Evolutionary conservation across 805 yeast species (phyloP).

Genomic region (Cephaloascus fragrans): DNA sequence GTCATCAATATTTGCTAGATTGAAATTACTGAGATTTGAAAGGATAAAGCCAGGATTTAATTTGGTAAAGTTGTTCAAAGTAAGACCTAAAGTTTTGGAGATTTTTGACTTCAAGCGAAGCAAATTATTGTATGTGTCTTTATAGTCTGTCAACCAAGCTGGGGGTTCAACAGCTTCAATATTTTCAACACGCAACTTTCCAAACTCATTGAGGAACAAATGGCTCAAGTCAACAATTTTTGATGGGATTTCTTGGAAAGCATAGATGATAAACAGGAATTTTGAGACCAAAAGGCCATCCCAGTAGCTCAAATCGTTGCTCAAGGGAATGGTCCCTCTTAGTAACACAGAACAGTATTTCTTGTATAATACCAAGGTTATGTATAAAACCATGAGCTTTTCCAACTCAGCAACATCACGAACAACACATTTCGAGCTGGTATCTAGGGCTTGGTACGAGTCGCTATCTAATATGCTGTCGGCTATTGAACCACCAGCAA

Average conservation of each 20-base stretch:
- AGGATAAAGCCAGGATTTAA: slow-evolving; percentile 14
- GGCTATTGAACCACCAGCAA: slow-evolving; percentile 8
- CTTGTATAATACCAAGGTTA: slow-evolving; percentile 8
- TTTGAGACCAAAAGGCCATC: slow-evolving; percentile 23
- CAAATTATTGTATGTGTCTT: slow-evolving; percentile 3
- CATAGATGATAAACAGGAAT: slow-evolving; percentile 19
- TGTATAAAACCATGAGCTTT: slow-evolving; percentile 10
- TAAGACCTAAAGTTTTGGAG: slow-evolving; percentile 1
- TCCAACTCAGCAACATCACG: slow-evolving; percentile 5
- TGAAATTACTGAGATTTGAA: slow-evolving; percentile 8
- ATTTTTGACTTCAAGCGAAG: slow-evolving; percentile 8
- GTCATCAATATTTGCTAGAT: slow-evolving; percentile 3
- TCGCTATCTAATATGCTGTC: not conserved
- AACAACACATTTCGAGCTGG: not conserved
- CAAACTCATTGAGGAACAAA: slow-evolving; percentile 14
- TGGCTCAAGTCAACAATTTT: slow-evolving; percentile 8
- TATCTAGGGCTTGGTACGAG: not conserved
- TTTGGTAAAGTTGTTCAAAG: slow-evolving; percentile 1
- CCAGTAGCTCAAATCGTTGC: slow-evolving; percentile 37
- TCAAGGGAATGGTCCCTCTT: slow-evolving; percentile 28
- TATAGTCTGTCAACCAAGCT: slow-evolving; percentile 11
- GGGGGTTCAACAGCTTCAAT: slow-evolving; percentile 8
- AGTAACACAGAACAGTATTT: slow-evolving; percentile 17
- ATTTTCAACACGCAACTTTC: slow-evolving; percentile 7
- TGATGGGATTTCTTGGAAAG: slow-evolving; percentile 27